Percentiles rank a stretch among this genome's conserved stretches.
Conservation (phyloP, 345 rosid species). For the Hibiscus syriacus region DNA sequence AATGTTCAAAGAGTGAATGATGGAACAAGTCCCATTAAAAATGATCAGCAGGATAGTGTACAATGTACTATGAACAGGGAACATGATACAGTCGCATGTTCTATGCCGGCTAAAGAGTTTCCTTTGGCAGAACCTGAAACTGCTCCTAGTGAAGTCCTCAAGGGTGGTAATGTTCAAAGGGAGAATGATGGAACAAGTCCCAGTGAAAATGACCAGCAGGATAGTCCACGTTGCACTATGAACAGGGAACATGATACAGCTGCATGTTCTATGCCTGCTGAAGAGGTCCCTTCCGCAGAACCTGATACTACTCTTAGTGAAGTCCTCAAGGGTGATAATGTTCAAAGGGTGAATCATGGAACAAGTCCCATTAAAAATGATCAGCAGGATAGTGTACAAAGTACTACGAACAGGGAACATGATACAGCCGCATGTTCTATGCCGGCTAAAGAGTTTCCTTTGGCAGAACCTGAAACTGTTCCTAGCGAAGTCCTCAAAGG, state of each 20-base stretch:
- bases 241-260: too few species aligned
- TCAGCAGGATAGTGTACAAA: constrained; percentile 7
- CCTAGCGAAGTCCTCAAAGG: constrained; percentile 8
- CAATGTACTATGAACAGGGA: neutral
- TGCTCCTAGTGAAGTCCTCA: constrained; percentile 10
- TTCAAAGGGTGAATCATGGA: too few species aligned
- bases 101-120: constrained; percentile 21
- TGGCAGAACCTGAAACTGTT: constrained; percentile 14
- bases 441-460: constrained; percentile 21
- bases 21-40: constrained; percentile 3
- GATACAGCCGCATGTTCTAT: too few species aligned
- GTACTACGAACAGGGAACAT: too few species aligned
- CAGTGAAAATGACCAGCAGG: too few species aligned
- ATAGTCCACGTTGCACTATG: too few species aligned
- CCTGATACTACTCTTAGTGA: too few species aligned
- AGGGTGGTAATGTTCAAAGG: constrained; percentile 7
- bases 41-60: constrained; percentile 5
- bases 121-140: constrained; percentile 12
- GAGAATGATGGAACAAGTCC: too few species aligned
- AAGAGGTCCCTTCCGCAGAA: too few species aligned
- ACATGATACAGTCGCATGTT: constrained; percentile 5
- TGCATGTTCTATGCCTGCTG: too few species aligned
- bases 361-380: neutral
- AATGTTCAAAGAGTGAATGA: constrained; percentile 6
- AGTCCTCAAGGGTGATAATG: too few species aligned